Evolutionary conservation across 1,139 yeast species (phyloP), one percentile per base, ranked within the genome.

Genomic region (Yamadazyma membranifaciens): DNA sequence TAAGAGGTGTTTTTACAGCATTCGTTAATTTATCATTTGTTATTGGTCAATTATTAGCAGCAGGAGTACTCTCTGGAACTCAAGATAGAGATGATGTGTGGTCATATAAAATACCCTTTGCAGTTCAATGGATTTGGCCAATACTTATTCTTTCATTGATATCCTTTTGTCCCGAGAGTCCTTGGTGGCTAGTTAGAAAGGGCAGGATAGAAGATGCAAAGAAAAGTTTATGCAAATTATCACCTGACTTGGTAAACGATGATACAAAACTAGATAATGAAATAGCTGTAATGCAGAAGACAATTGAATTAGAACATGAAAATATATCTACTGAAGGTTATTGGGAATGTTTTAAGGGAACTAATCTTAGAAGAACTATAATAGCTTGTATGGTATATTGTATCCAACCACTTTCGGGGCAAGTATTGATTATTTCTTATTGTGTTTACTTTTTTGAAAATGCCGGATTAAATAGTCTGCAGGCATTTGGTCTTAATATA

Each of bases 11-110:
- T 35, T 45, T 56, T 31, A 47, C 60, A 14, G 52, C 62, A 13
- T 55, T 51, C 37, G 53, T 55, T 26, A 58, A 57, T 41, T 44
- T 57, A 43, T 55, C 58, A 38, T 58, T 60, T 60, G 61, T 57
- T 31, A 49, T 54, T 31, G 63, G 63, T 33, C 63, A 58, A 40
- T 54, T 57, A 40, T 42, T 58, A 27, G 57, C 61, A 16, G 56
- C 56, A n/a, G 57, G 54, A 7, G 56, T 54, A 4, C 43, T 55
- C 16, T 39, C 50, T 37, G 49, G 43, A 5, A 41, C 51, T 34
- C 52, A 52, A 9, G 40, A 36, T 35, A 45, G 49, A 41, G 33
- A 41, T 10, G 46, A 51, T 12, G 39, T 52, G 36, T 53, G 55
- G 55, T 46, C 54, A 3, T 55, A 50, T 45, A 45, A 52, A 31